A percentile compares a stretch with the other conserved stretches of the same genome.
These are phyloP conservation scores for Zygosaccharomyces bisporus DNA, from an alignment of 805 yeast species.

Conservation along the genomic window DNA sequence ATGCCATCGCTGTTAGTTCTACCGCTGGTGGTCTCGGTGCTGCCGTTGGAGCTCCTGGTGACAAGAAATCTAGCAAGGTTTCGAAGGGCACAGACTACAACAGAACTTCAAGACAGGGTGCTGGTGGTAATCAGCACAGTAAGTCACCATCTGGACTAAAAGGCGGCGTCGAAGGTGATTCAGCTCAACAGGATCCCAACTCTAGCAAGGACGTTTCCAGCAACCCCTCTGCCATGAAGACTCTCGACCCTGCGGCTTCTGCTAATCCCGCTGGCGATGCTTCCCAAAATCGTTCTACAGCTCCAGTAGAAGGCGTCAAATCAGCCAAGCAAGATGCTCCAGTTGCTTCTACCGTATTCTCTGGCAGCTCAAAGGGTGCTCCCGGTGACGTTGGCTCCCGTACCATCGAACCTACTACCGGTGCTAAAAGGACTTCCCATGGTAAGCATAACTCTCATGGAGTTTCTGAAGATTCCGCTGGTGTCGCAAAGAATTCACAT, in stretches of 20 bases:
- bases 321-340: slow-evolving; percentile 3
- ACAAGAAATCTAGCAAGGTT: slow-evolving; percentile 1
- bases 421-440: not conserved
- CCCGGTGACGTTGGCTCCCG: not conserved
- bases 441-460: not conserved
- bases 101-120: not conserved
- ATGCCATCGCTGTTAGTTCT: not conserved
- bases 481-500: not conserved
- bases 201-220: not conserved
- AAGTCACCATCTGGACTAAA: not conserved
- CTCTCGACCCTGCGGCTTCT: slow-evolving; percentile 4
- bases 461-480: not conserved
- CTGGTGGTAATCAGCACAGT: not conserved
- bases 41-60: not conserved
- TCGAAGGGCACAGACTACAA: not conserved
- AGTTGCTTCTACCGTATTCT: slow-evolving; percentile 1
- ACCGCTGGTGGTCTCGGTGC: not conserved
- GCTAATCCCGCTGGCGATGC: slow-evolving; percentile 2
- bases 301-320: slow-evolving; percentile 1
- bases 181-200: not conserved
- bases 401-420: not conserved
- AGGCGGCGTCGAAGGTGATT: not conserved
- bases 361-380: slow-evolving; percentile 1
- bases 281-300: not conserved
- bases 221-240: slow-evolving; percentile 4